These are phyloP conservation scores for Gentiana straminea DNA, from an alignment of 257 asterid species.

Conservation along the genomic window DNA sequence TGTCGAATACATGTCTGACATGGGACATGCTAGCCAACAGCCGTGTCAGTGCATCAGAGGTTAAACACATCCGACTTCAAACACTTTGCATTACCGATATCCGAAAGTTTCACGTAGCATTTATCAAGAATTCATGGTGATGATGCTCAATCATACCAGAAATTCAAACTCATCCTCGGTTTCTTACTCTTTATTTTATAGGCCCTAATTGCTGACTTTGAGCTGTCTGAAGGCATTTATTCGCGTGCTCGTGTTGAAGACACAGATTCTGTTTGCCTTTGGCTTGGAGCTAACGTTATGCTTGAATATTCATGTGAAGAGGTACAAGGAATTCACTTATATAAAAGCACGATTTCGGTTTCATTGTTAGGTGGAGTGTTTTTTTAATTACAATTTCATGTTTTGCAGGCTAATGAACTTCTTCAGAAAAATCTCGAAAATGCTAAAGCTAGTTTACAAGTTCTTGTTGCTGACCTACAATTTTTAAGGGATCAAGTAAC, in stretches of 20 bases:
- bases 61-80: too few relatives aligned
- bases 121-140: too few relatives aligned
- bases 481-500: slow-evolving; percentile 91
- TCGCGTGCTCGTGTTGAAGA: slow-evolving; percentile 75
- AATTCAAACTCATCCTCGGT: too few relatives aligned
- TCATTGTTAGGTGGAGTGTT: neutral
- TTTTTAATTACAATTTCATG: slow-evolving; percentile 9
- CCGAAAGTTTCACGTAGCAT: too few relatives aligned
- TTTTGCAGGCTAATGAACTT: slow-evolving; percentile 59
- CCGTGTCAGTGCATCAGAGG: too few relatives aligned
- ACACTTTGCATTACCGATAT: too few relatives aligned
- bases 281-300: slow-evolving; percentile 99
- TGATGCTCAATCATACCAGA: too few relatives aligned
- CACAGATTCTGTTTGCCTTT: slow-evolving; percentile 76
- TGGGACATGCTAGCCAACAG: too few relatives aligned
- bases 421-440: slow-evolving; percentile 77
- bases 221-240: slow-evolving; percentile 92
- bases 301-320: slow-evolving; percentile 83
- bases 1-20: too few relatives aligned
- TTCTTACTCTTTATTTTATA: slow-evolving; percentile 16
- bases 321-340: slow-evolving; percentile 27
- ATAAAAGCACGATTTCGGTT: slow-evolving; percentile 6
- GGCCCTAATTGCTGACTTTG: slow-evolving; percentile 82
- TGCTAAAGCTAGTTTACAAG: slow-evolving; percentile 82
- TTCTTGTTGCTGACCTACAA: slow-evolving; percentile 80